A percentile compares a stretch with the other conserved stretches of the same genome.
These are phyloP conservation scores for Gillenia trifoliata DNA, from an alignment of 306 rosid species.

Conservation along the genomic window DNA sequence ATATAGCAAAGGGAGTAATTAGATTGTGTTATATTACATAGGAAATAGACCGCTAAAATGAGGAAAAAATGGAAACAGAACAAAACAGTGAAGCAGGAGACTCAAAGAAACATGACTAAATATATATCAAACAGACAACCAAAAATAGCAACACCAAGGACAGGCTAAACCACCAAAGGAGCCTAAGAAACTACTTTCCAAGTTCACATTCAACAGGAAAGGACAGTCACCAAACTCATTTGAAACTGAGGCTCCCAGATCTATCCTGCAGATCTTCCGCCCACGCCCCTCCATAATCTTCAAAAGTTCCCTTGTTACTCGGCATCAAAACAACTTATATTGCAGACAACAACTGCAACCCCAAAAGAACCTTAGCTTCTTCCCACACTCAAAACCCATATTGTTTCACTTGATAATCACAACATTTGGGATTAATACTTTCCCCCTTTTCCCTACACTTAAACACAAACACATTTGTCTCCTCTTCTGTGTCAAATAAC, in stretches of 20 bases:
- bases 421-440: background rate
- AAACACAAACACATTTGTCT: background rate
- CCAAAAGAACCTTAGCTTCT: background rate
- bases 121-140: background rate
- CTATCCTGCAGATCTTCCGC: background rate
- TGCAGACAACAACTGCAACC: background rate
- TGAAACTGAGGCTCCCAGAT: background rate
- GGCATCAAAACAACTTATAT: background rate
- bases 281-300: background rate
- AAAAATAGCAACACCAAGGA: background rate
- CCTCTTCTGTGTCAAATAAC: background rate
- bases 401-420: background rate
- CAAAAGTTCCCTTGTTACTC: background rate
- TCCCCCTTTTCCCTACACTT: background rate
- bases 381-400: background rate
- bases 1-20: background rate
- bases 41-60: background rate
- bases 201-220: background rate
- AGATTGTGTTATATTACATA: background rate
- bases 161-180: background rate
- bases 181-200: background rate
- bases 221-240: background rate
- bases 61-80: background rate
- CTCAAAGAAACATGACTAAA: background rate
- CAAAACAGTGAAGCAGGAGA: background rate